Base-by-base conservation (phyloP, 2,329 filamentous ascomycete species). In the Sporothrix humicola region DNA sequence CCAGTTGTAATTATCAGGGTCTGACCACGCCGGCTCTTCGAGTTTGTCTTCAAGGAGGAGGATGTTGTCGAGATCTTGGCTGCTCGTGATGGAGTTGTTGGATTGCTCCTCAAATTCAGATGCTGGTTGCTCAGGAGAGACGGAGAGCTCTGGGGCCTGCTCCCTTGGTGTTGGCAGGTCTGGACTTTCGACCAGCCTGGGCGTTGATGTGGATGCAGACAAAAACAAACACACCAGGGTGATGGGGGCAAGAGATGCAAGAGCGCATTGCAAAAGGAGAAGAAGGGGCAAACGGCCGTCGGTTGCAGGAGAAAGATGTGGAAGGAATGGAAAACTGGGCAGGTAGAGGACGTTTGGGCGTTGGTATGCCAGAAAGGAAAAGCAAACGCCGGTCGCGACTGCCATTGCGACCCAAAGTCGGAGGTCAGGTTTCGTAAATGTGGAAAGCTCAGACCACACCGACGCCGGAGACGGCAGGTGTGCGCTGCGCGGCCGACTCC, bases 201-300 rank as follows among this genome's bases (percentile, higher is more conserved):
- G 44, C 65, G 26, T 66, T 66, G 65, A 52, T 26, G 65, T 52
- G 65, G 46, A 52, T 52, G 65, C 48, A 50, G 63, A 68, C 20
- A 26, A 56, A 69, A 69, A 56, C 48, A 69, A 52, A 69, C 66
- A 56, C 17, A 10, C 13, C 48, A 15, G 66, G n/a, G 46, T 17
- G 48, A 69, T 6, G 66, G 54, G n/a, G 12, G 9, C 17, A 48
- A 42, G 15, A 31, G 31, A 54, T 42, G 66, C 48, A 69, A 42
- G 26, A 23, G 48, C 66, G 26, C 66, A 44, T 20, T 15, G n/a
- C 15, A 54, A 37, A n/a, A 46, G 3, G n/a, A 69, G 48, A n/a
- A 20, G 15, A 42, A 56, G 26, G 26, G 66, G 66, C 66, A 69
- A 20, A 37, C 17, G 26, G 15, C 20, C 48, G 12, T 15, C 8